These are phyloP conservation scores for Trapa bicornis DNA, from an alignment of 345 rosid species.

Conservation along the genomic window DNA sequence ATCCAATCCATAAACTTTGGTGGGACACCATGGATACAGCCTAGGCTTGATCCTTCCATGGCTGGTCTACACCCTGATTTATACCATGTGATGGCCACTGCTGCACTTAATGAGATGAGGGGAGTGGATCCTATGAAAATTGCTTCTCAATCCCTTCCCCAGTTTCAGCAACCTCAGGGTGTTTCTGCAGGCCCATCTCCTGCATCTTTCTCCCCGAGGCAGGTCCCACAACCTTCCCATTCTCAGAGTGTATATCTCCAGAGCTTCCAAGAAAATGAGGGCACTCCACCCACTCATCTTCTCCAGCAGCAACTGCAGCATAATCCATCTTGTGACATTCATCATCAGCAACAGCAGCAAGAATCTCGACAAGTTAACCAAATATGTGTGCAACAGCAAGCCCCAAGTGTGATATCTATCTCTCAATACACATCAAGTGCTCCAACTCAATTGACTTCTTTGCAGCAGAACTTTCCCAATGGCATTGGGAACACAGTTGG, in stretches of 20 bases:
- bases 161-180: constrained; percentile 23
- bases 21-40: constrained; percentile 30
- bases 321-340: constrained; percentile 14
- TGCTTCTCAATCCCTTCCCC: constrained; percentile 24
- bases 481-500: constrained; percentile 14
- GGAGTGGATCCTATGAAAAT: constrained; percentile 25
- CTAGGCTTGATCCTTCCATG: constrained; percentile 29
- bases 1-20: constrained; percentile 31
- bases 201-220: constrained; percentile 18
- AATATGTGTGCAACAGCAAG: constrained; percentile 20
- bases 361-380: constrained; percentile 21
- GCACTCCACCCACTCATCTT: constrained; percentile 22
- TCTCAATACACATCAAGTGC: constrained; percentile 17
- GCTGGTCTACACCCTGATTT: constrained; percentile 26
- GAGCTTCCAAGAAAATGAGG: constrained; percentile 22
- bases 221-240: constrained; percentile 23
- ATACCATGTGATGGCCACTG: constrained; percentile 39
- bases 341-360: constrained; percentile 19
- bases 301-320: constrained; percentile 10
- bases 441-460: constrained; percentile 18
- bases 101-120: constrained; percentile 38
- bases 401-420: constrained; percentile 19
- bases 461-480: constrained; percentile 19
- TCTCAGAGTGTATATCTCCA: constrained; percentile 19
- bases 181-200: constrained; percentile 9